Conservation (phyloP, 2,329 filamentous ascomycete genomes). For the Penicillium corylophilum region DNA sequence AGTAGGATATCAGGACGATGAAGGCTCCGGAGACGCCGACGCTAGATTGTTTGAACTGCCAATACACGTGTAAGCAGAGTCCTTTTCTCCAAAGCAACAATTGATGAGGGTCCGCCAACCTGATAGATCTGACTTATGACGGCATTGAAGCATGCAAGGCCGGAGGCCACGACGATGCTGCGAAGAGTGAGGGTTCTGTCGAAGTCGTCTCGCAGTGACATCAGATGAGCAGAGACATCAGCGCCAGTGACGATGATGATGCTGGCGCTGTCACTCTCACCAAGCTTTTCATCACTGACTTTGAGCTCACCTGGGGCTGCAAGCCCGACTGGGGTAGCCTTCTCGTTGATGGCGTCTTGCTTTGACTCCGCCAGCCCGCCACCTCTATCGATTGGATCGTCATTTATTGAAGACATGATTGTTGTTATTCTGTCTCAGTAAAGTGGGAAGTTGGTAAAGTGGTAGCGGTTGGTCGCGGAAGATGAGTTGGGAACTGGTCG, state of each 20-base stretch:
- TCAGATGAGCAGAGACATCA: slow-evolving; percentile 51
- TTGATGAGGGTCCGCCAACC: slow-evolving; percentile 32
- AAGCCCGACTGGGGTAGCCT: no score
- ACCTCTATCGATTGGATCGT: no score
- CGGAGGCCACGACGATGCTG: slow-evolving; percentile 51
- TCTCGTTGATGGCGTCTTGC: no score
- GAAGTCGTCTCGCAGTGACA: slow-evolving; percentile 55
- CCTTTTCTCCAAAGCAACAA: background rate
- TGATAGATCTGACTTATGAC: slow-evolving; percentile 58
- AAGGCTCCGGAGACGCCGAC: slow-evolving; percentile 54
- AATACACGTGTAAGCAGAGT: background rate
- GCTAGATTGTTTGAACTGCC: slow-evolving; percentile 54
- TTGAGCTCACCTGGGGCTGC: no score
- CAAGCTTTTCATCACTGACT: no score
- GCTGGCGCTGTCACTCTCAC: slow-evolving; percentile 19
- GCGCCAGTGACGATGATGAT: slow-evolving; percentile 53
- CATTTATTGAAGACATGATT: no score
- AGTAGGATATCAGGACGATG: slow-evolving; percentile 59
- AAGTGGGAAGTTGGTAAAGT: no score
- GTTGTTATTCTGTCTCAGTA: no score
- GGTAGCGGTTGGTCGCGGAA: no score
- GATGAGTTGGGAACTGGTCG: no score
- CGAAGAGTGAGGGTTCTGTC: slow-evolving; percentile 55
- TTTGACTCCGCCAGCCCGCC: no score
- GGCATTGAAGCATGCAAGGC: slow-evolving; percentile 54